phyloP scores from a whole-genome alignment of 331 rosid species.

The Phaseolus coccineus region DNA sequence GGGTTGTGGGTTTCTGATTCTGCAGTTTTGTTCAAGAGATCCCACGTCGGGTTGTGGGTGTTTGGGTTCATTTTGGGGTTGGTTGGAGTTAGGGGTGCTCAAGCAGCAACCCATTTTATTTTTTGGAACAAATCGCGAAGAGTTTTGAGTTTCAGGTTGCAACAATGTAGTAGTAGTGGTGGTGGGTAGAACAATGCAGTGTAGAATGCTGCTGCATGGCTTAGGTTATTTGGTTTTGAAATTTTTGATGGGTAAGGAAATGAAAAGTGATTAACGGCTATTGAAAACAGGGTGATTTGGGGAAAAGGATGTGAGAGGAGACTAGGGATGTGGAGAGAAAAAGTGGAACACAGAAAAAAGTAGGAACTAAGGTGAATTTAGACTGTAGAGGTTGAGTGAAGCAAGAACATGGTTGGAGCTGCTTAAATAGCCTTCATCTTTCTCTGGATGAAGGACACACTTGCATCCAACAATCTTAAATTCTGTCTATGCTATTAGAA shows the following conservation, averaged over 20 bases:
- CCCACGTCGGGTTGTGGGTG: slow-evolving; percentile 27
- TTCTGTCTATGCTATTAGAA: not conserved
- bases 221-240: slow-evolving; percentile 13
- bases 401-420: slow-evolving; percentile 32
- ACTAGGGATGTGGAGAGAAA: not conserved
- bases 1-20: slow-evolving; percentile 44
- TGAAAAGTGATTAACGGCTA: slow-evolving; percentile 42
- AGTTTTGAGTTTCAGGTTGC: slow-evolving; percentile 31
- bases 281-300: not conserved
- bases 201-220: slow-evolving; percentile 36
- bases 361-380: not conserved
- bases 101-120: slow-evolving; percentile 87
- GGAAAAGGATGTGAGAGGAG: not conserved
- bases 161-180: slow-evolving; percentile 15
- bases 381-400: slow-evolving; percentile 9
- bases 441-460: not conserved
- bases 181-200: slow-evolving; percentile 19
- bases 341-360: not conserved
- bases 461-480: not conserved
- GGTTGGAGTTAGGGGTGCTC: slow-evolving; percentile 51
- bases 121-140: not conserved
- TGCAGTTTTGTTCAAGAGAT: slow-evolving; percentile 43
- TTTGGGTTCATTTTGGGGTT: slow-evolving; percentile 37
- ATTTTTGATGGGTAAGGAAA: slow-evolving; percentile 18
- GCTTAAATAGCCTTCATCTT: slow-evolving; percentile 39